phyloP scores from a whole-genome alignment of 768 basidiomycete genomes.

The Leccinum olivaceopallidum region DNA sequence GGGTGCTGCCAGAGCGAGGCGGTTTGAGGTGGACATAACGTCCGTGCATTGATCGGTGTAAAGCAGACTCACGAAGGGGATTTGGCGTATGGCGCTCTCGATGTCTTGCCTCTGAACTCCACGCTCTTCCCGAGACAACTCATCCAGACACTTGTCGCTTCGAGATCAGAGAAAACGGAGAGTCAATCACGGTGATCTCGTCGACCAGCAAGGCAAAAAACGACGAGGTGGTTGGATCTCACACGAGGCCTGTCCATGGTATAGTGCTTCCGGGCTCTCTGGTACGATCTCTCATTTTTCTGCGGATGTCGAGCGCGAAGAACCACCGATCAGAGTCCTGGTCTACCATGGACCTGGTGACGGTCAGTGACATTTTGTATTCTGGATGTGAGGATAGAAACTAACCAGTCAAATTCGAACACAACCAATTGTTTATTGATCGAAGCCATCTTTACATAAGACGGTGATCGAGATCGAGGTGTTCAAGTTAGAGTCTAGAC shows the following conservation, averaged over 20 bases:
- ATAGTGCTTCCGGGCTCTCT: slow-evolving; percentile 54
- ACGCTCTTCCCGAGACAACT: slow-evolving; percentile 56
- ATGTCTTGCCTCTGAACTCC: slow-evolving; percentile 76
- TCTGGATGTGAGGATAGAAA: slow-evolving; percentile 2
- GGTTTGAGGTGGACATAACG: background rate
- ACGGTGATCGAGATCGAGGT: too few relatives aligned
- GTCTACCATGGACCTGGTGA: slow-evolving; percentile 79
- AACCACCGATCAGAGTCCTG: slow-evolving; percentile 97
- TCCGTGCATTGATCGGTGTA: background rate
- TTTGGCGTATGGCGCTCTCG: slow-evolving; percentile 68
- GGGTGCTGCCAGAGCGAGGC: slow-evolving; percentile 66
- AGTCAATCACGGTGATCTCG: too few relatives aligned
- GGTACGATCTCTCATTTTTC: slow-evolving; percentile 55
- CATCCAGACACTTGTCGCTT: slow-evolving; percentile 69
- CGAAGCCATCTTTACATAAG: slow-evolving; percentile 15
- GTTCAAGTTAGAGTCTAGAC: too few relatives aligned
- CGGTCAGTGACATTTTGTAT: background rate
- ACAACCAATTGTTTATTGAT: slow-evolving; percentile 73
- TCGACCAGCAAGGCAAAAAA: too few relatives aligned
- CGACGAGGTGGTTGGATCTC: slow-evolving; percentile 25
- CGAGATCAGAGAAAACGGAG: background rate
- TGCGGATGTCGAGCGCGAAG: slow-evolving; percentile 79
- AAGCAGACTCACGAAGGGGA: slow-evolving; percentile 75
- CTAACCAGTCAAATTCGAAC: slow-evolving; percentile 96
- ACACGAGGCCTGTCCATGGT: slow-evolving; percentile 98